Evolutionary conservation across 2,329 filamentous ascomycete species (phyloP).

Genomic region (Xylaria sp.): DNA sequence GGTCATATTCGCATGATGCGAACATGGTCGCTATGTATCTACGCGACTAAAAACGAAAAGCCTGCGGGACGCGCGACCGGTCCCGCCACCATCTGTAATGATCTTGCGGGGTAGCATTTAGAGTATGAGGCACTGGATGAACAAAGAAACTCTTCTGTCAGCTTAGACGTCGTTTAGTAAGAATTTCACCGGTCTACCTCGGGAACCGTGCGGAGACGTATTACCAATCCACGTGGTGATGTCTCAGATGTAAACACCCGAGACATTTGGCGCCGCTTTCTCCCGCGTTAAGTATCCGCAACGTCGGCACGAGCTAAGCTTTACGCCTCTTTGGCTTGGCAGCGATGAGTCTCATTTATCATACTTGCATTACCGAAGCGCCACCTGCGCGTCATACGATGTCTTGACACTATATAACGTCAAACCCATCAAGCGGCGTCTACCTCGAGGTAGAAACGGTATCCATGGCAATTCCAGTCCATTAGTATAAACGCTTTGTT

Average conservation of each 20-base stretch:
- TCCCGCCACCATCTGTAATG: conserved; percentile 29
- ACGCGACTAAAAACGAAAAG: background rate
- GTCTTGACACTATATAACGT: background rate
- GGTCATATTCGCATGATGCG: background rate
- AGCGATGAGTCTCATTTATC: background rate
- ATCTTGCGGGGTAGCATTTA: conserved; percentile 23
- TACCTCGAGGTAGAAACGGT: background rate
- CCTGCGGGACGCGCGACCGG: conserved; percentile 26
- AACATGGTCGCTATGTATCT: conserved; percentile 12
- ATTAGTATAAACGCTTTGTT: background rate
- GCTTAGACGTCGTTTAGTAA: conserved; percentile 20
- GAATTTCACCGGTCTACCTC: background rate
- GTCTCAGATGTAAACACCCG: background rate
- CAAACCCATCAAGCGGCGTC: background rate
- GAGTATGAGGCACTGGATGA: background rate
- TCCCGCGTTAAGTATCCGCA: background rate
- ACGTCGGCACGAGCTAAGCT: conserved; percentile 7
- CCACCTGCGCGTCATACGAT: background rate
- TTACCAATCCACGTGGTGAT: conserved; percentile 13
- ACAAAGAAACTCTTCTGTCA: background rate
- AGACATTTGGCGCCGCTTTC: background rate
- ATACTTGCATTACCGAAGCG: background rate
- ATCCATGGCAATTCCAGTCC: too few relatives aligned
- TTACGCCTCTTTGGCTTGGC: background rate
- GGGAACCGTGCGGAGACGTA: conserved; percentile 6